phyloP scores from a whole-genome alignment of 1,139 yeast genomes.

The Lodderomyces elongisporus region DNA sequence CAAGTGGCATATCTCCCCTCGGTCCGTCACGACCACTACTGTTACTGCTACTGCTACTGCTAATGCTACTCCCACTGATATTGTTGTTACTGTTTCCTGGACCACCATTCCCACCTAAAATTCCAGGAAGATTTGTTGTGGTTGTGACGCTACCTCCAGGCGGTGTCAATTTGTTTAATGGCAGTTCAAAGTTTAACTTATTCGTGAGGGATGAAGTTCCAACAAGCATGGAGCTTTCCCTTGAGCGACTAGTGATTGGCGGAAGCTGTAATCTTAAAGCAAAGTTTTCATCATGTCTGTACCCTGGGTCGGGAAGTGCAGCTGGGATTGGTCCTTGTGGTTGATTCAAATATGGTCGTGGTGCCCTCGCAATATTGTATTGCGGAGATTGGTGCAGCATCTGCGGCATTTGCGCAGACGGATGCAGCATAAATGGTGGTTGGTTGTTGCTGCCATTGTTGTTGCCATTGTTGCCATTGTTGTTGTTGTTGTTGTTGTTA shows the following conservation, averaged over 20 bases:
- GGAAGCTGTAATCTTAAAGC: background rate
- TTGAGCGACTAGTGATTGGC: background rate
- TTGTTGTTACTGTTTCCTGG: too few relatives aligned
- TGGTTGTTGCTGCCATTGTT: too few relatives aligned
- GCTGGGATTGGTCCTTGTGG: background rate
- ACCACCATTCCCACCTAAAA: too few relatives aligned
- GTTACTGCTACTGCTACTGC: background rate
- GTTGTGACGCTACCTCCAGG: background rate
- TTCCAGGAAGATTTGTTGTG: too few relatives aligned
- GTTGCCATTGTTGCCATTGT: slow-evolving; percentile 3
- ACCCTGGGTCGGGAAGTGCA: background rate
- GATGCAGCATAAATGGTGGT: too few relatives aligned
- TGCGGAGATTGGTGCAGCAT: background rate
- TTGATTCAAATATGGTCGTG: background rate
- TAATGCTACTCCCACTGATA: too few relatives aligned
- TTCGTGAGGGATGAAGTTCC: slow-evolving; percentile 1
- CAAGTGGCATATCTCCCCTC: slow-evolving; percentile 5
- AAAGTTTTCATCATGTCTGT: background rate
- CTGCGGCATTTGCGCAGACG: too few relatives aligned
- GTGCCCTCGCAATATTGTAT: background rate
- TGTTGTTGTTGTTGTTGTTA: background rate
- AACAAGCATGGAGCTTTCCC: background rate
- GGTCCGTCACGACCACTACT: too few relatives aligned
- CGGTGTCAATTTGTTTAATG: background rate
- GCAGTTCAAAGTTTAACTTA: background rate